Evolutionary conservation across 192 early-diverging fungal species (phyloP).

Genomic region (Coemansia sp.): DNA sequence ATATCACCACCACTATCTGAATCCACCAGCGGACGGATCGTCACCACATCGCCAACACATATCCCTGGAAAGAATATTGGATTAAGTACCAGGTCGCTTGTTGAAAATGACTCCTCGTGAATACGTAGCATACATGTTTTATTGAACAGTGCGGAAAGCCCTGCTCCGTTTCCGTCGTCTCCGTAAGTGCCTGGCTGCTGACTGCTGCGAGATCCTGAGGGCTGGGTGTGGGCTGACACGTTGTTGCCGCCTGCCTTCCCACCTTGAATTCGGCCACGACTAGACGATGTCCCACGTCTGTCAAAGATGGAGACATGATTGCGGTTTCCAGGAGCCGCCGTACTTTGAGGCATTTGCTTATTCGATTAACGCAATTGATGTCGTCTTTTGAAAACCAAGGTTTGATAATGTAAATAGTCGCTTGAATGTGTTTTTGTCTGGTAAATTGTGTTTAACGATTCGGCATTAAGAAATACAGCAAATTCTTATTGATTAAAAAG

Average conservation of each 20-base stretch:
- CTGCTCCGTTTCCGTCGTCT: slow-evolving; percentile 22
- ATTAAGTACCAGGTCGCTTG: slow-evolving; percentile 47
- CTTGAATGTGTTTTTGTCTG: neutral
- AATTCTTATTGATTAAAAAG: no score
- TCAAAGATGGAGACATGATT: slow-evolving; percentile 46
- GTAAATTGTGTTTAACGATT: neutral
- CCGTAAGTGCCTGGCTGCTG: slow-evolving; percentile 13
- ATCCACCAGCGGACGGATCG: slow-evolving; percentile 32
- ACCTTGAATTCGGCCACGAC: slow-evolving; percentile 24
- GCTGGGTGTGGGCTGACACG: neutral
- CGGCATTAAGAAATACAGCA: no score
- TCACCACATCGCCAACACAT: slow-evolving; percentile 49
- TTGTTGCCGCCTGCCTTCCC: slow-evolving; percentile 11
- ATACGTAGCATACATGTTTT: slow-evolving; percentile 43
- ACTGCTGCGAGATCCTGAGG: slow-evolving; percentile 4
- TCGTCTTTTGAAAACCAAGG: neutral
- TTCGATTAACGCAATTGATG: neutral
- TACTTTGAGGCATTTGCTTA: slow-evolving; percentile 22
- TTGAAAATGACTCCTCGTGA: slow-evolving; percentile 41
- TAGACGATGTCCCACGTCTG: slow-evolving; percentile 30
- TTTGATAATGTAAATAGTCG: no score
- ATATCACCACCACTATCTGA: slow-evolving; percentile 23
- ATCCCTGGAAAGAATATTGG: slow-evolving; percentile 49
- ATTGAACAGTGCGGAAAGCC: slow-evolving; percentile 27
- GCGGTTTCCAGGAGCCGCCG: slow-evolving; percentile 9